Conservation (phyloP, 2,329 filamentous ascomycete species). For the Fusarium chaquense region DNA sequence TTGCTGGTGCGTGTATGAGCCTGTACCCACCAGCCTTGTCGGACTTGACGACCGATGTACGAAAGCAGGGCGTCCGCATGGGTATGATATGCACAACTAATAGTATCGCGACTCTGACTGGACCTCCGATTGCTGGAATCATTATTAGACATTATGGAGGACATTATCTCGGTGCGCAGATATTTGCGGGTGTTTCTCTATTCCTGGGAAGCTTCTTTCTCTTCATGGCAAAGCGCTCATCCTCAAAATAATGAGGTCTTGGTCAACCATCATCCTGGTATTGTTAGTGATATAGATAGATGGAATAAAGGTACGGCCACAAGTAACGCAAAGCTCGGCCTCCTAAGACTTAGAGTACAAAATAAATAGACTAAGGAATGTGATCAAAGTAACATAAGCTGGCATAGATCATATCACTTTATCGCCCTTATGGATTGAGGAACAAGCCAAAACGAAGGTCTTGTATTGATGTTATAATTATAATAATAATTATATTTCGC, state of each 20-base stretch:
- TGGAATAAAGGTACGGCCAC: too few relatives aligned
- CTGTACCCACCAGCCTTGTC: constrained; percentile 64
- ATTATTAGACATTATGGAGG: constrained; percentile 37
- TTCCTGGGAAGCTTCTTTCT: constrained; percentile 28
- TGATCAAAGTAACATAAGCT: too few relatives aligned
- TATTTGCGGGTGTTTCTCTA: constrained; percentile 44
- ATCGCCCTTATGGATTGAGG: too few relatives aligned
- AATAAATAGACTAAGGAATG: too few relatives aligned
- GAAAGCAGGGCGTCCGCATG: constrained; percentile 50
- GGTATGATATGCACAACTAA: constrained; percentile 54
- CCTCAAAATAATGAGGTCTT: background rate
- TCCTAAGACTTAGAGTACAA: too few relatives aligned
- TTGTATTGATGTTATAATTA: background rate
- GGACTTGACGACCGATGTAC: constrained; percentile 53
- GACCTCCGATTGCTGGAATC: constrained; percentile 46
- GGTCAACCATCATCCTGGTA: background rate
- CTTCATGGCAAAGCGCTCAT: background rate
- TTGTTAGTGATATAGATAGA: background rate
- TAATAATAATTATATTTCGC: background rate
- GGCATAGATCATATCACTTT: too few relatives aligned
- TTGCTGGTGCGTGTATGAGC: constrained; percentile 62
- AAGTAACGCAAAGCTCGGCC: too few relatives aligned
- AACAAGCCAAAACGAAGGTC: background rate
- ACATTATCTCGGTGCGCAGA: constrained; percentile 42
- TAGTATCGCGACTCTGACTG: constrained; percentile 48